Base-by-base conservation (phyloP, 768 basidiomycete genomes). In the Rhizopogon vulgaris region DNA sequence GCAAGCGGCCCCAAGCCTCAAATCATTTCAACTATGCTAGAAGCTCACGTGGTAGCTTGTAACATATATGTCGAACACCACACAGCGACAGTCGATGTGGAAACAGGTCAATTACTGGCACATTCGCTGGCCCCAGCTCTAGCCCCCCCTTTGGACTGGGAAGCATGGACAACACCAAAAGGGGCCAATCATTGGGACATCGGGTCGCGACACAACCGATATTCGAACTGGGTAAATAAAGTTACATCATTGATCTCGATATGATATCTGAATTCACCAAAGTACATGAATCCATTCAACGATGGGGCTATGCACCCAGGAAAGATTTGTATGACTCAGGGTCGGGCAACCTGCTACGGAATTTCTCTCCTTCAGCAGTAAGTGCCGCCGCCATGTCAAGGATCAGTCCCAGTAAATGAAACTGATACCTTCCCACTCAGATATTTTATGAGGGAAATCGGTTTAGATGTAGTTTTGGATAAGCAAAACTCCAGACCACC, bases 41-140 rank as follows among this genome's bases (percentile, higher is more conserved):
- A 49, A 15, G 15, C 27, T 5, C 47, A 57, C 39, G 7, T 56
- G 11, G 49, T 58, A 38, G 43, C 46, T 28, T 59, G 58, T 5
- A 39, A 38, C 10, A 5, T 60, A 9, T 15, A 22, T 24, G 30
- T 52, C 22, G 18, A 57, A 22, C 6, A 36, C 3, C 12, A 10
- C 1, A n/a, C 15, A 41, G 48, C 41, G 9, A 52, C 6, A 2
- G n/a, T 60, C 4, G 34, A 62, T n/a, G 3, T 49, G 38, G 40
- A 51, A 10, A n/a, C 47, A 36, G 24, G 12, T 1, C 36, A 17
- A 10, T 24, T 60, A 12, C 14, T 7, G 17, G 17, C 24, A 22
- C 18, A 46, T n/a, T 39, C 10, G 2, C 48, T 39, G 8, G 27
- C 48, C 15, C 48, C 6, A 1, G 12, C 18, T 32, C 30, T 4